Evolutionary conservation across 139 green algal genomes (phyloP).

Genomic region (Tetratostichococcus sp.): DNA sequence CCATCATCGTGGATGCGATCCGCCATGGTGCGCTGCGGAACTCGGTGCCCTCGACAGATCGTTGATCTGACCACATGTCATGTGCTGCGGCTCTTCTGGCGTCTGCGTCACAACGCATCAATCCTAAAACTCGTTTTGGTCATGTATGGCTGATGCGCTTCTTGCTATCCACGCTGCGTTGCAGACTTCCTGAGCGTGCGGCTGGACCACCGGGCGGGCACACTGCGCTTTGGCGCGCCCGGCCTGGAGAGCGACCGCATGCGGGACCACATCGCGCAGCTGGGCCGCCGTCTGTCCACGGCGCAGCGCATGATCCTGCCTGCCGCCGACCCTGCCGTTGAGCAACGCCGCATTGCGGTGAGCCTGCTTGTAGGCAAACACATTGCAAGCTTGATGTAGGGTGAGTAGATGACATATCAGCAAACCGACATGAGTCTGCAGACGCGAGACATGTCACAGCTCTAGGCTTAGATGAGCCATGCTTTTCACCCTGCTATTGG

Average conservation of each 20-base stretch:
- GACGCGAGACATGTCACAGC: too few relatives aligned
- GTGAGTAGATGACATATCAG: too few relatives aligned
- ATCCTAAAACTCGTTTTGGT: too few relatives aligned
- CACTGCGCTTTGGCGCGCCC: conserved; percentile 81
- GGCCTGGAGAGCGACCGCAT: conserved; percentile 63
- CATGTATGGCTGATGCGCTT: too few relatives aligned
- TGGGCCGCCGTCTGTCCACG: conserved; percentile 69
- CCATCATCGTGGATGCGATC: conserved; percentile 87
- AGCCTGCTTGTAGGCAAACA: too few relatives aligned
- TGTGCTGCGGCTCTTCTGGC: too few relatives aligned
- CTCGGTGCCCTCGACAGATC: too few relatives aligned
- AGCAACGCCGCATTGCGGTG: conserved; percentile 26
- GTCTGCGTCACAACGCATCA: too few relatives aligned
- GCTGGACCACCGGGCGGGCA: conserved; percentile 88
- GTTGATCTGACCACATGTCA: too few relatives aligned
- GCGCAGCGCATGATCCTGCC: conserved; percentile 57
- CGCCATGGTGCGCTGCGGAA: not conserved
- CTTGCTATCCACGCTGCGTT: not conserved
- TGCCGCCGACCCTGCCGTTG: not conserved
- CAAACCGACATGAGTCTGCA: too few relatives aligned
- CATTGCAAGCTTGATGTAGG: not conserved
- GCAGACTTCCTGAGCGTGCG: conserved; percentile 38
- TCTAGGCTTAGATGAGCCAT: too few relatives aligned
- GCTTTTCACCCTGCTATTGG: too few relatives aligned
- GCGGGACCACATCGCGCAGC: conserved; percentile 43